phyloP scores from a whole-genome alignment of 2,329 filamentous ascomycete species.

The Knufia fluminis region DNA sequence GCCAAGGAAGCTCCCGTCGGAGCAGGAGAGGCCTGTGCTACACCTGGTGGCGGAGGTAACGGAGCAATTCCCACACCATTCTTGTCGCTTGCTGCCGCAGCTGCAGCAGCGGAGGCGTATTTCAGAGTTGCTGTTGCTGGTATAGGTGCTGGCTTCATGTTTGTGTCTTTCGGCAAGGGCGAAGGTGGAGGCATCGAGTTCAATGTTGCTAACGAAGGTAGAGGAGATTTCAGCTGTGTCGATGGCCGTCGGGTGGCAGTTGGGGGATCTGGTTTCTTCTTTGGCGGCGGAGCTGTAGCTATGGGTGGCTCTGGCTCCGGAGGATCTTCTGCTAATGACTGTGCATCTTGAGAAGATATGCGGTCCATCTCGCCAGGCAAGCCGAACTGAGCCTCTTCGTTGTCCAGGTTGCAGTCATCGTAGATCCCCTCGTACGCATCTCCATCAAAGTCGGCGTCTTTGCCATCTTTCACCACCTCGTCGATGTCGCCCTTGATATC shows the following conservation, averaged over 20 bases:
- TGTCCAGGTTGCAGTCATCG: constrained; percentile 83
- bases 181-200: constrained; percentile 48
- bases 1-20: constrained; percentile 46
- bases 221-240: constrained; percentile 79
- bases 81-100: constrained; percentile 83
- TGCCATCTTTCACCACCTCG: constrained; percentile 88
- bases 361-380: constrained; percentile 72
- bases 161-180: constrained; percentile 42
- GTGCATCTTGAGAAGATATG: constrained; percentile 88
- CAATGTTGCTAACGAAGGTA: constrained; percentile 76
- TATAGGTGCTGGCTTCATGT: constrained; percentile 87
- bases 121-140: constrained; percentile 81
- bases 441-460: constrained; percentile 72
- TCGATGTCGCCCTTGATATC: constrained; percentile 86
- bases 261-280: constrained; percentile 49
- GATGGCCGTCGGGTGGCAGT: constrained; percentile 62
- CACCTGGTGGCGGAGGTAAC: constrained; percentile 78
- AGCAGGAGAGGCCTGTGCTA: constrained; percentile 35
- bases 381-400: constrained; percentile 82
- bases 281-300: constrained; percentile 45
- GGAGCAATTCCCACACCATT: constrained; percentile 84
- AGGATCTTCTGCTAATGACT: constrained; percentile 77
- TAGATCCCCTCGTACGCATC: constrained; percentile 85
- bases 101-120: constrained; percentile 91
- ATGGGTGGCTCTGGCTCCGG: constrained; percentile 42